Evolutionary conservation across 306 rosid genomes (phyloP), one percentile per base, ranked within the genome.

Genomic region (Nissolia schottii): DNA sequence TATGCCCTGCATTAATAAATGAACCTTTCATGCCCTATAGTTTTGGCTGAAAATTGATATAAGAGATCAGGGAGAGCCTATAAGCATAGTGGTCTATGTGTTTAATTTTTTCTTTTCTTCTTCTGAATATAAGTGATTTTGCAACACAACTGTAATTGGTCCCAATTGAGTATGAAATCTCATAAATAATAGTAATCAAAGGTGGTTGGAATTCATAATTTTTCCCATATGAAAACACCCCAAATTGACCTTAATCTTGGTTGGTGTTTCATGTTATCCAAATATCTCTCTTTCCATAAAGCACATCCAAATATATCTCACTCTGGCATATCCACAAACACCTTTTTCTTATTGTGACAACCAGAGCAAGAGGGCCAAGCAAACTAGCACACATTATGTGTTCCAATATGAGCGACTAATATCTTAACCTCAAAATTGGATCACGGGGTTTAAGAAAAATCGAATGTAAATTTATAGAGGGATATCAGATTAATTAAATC

Each of bases 71-170:
- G 37, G 6, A 23, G 38, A 45, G 51, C 38, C 48, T 59, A 48
- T 15, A 45, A 22, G 11, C 27, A 32, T 81, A 73, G 51, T 49
- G 71, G 75, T 28, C 14, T 45, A 45, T 41, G 5, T 40, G n/a
- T 40, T 9, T 63, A 18, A n/a, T n/a, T n/a, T n/a, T n/a, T 48
- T 48, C 50, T 4, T 13, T 69, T 35, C 4, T 63, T 56, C 46
- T 62, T 71, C 5, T 25, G 19, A n/a, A 70, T 38, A 58, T 49
- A 20, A 71, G 69, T 62, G 58, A 35, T 2, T 35, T 40, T 58
- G 79, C 28, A n/a, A n/a, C n/a, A 71, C 87, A 81, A 65, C 84
- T 76, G 81, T 76, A n/a, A 81, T 61, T 24, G 82, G 91, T 79
- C 88, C 87, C 71, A 69, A 75, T 23, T 74, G 83, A 81, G 71